phyloP scores from a whole-genome alignment of 2,329 filamentous ascomycete genomes.

The Exophiala dermatitidis region DNA sequence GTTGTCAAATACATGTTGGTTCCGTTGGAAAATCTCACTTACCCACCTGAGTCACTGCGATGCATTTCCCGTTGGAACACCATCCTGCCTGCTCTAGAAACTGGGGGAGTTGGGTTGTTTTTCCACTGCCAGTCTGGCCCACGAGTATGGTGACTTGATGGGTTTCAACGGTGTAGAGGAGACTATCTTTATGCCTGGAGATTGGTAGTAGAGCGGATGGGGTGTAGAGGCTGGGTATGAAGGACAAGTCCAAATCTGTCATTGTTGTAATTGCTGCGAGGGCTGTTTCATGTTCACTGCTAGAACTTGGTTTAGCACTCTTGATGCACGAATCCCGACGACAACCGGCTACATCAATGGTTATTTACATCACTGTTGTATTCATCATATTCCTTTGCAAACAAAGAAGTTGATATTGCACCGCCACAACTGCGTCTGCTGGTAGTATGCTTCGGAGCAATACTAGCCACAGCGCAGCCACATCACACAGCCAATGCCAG shows the following conservation, averaged over 20 bases:
- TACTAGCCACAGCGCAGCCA: not conserved
- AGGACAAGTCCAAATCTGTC: constrained; percentile 28
- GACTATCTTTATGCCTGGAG: constrained; percentile 66
- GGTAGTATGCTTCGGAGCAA: not conserved
- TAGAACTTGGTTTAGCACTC: too few relatives aligned
- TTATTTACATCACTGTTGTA: too few relatives aligned
- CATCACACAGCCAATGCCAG: too few relatives aligned
- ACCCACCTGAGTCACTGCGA: constrained; percentile 83
- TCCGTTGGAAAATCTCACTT: constrained; percentile 19
- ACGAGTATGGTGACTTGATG: constrained; percentile 80
- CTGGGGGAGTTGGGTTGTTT: constrained; percentile 92
- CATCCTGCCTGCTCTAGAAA: constrained; percentile 83
- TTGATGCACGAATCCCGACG: too few relatives aligned
- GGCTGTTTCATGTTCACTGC: not conserved
- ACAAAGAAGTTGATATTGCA: not conserved
- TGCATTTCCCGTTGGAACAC: constrained; percentile 72
- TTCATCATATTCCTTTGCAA: too few relatives aligned
- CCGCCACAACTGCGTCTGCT: not conserved
- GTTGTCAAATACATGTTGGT: constrained; percentile 16
- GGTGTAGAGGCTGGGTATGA: constrained; percentile 79
- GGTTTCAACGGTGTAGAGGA: constrained; percentile 82
- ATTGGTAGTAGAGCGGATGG: constrained; percentile 79
- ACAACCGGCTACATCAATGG: too few relatives aligned
- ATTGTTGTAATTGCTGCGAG: not conserved
- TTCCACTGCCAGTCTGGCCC: constrained; percentile 89